Base-by-base conservation (phyloP, 2,329 filamentous ascomycete species). In the Hypoxylon sp. region DNA sequence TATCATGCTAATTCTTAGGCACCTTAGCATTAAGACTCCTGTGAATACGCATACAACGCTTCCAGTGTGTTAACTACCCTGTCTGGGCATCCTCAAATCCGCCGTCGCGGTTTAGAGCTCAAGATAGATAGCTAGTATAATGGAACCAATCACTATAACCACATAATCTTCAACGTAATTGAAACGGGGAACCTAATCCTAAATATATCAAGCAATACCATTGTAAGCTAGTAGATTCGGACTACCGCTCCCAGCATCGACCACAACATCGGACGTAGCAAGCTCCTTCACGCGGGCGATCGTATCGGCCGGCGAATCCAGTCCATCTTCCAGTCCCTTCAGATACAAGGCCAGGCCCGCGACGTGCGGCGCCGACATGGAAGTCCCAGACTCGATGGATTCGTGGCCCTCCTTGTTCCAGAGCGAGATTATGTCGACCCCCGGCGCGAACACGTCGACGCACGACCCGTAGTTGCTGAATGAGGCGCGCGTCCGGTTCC, bases 281-380 rank as follows among this genome's bases (percentile, higher is more conserved):
- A 71, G 32, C 46, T 65, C 42, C 44, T 68, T 62, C 10, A 75
- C 66, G 15, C 67, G 62, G 13, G 67, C 57, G n/a, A 69, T 64
- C n/a, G 72, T 62, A 7, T 65, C 65, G 1, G 51, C 57, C 0
- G 70, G 64, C 21, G 59, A 31, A 13, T 57, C 48, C 13, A 53
- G 17, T 4, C 63, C 62, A 0, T 0, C 3, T 39, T 71, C 67
- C 1, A 72, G 51, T 0, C 55, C 53, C 37, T 71, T 62, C 39
- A 86, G 72, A 73, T 87, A 88, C 1, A 83, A 78, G 2, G 81
- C 85, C 0, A 88, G 72, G 0, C 86, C 86, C n/a, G 83, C 80
- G 57, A 88, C 79, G 64, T 87, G 84, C 2, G 86, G 86, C 7
- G 81, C 77, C 8, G 86, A 83, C 84, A 87, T 87, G 0, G 82